phyloP scores from a whole-genome alignment of 495 filamentous ascomycete genomes.

The Barbatosphaeria neglecta region DNA sequence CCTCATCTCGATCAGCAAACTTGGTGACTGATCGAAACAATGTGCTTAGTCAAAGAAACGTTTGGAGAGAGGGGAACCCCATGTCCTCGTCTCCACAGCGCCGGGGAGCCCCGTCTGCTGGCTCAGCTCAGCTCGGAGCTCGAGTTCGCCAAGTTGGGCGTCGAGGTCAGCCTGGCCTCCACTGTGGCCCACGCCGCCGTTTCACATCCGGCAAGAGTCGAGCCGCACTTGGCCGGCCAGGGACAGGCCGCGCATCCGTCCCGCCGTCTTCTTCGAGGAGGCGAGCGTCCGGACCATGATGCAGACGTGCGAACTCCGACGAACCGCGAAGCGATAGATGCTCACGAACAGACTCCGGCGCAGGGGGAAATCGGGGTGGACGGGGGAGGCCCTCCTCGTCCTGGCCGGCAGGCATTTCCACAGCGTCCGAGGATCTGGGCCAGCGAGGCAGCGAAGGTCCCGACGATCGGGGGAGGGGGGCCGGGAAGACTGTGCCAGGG shows the following conservation, averaged over 20 bases:
- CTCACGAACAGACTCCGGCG: too few relatives aligned
- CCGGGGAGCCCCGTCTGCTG: neutral
- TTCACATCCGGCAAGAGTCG: neutral
- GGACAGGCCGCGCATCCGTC: neutral
- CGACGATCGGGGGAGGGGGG: neutral
- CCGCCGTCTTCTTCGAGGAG: too few relatives aligned
- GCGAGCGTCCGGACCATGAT: too few relatives aligned
- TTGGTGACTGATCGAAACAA: neutral
- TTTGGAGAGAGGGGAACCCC: neutral
- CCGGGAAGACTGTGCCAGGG: neutral
- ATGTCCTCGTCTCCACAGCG: neutral
- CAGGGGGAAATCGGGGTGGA: neutral
- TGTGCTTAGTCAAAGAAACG: neutral
- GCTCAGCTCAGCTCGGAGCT: neutral
- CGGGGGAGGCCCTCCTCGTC: neutral
- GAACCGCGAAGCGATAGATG: too few relatives aligned
- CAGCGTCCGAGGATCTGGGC: neutral
- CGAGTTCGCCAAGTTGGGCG: neutral
- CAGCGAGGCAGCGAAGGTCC: neutral
- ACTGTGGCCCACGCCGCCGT: neutral
- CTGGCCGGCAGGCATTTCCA: neutral
- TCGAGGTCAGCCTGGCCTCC: neutral
- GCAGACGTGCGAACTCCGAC: too few relatives aligned
- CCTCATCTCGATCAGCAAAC: neutral
- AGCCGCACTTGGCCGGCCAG: neutral